Evolutionary conservation across 2,329 filamentous ascomycete species (phyloP).

Genomic region (Trichoderma guizhouense): DNA sequence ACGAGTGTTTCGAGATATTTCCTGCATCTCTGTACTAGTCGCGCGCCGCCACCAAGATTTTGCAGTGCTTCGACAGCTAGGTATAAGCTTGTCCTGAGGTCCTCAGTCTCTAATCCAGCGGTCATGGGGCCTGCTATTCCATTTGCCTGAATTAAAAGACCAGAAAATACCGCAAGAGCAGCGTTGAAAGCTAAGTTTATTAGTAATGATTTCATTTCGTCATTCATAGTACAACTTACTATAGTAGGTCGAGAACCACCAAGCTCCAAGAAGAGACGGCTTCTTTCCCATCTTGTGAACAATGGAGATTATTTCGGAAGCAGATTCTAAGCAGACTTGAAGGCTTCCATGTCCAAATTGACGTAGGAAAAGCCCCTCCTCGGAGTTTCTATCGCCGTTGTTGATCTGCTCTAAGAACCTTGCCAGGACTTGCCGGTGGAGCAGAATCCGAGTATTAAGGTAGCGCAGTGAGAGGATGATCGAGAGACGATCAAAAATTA

Average conservation of each 20-base stretch:
- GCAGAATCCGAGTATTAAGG: background rate
- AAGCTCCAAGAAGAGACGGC: background rate
- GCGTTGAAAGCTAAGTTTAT: background rate
- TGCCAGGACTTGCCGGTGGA: background rate
- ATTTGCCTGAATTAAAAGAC: background rate
- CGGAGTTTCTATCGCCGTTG: background rate
- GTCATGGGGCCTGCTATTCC: background rate
- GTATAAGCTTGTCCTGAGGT: background rate
- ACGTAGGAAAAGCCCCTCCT: background rate
- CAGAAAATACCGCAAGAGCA: background rate
- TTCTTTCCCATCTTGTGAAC: constrained; percentile 1
- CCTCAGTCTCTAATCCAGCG: background rate
- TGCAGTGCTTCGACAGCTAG: background rate
- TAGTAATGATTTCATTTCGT: background rate
- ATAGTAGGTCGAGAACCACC: constrained; percentile 8
- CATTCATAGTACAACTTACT: background rate
- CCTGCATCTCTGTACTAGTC: background rate
- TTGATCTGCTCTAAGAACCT: background rate
- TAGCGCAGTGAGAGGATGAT: background rate
- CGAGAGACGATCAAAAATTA: background rate
- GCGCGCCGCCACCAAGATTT: background rate
- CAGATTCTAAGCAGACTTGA: constrained; percentile 1
- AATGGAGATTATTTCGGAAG: background rate
- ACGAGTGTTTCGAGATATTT: constrained; percentile 10
- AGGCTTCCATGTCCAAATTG: background rate